Evolutionary conservation across 2,329 filamentous ascomycete species (phyloP).

Genomic region (Fusarium guadeloupense): DNA sequence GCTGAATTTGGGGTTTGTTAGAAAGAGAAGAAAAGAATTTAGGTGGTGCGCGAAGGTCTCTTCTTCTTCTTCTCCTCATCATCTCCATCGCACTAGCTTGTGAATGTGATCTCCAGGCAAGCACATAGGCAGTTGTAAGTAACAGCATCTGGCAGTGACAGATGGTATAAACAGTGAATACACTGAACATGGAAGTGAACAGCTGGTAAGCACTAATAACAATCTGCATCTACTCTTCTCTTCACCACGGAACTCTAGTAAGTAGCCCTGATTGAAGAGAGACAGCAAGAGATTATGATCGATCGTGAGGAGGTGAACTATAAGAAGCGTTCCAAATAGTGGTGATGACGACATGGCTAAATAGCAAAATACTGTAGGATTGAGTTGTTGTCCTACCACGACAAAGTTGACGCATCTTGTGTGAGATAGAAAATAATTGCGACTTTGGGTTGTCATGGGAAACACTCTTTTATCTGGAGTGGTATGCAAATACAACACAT

Average conservation of each 20-base stretch:
- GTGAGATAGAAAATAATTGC: not conserved
- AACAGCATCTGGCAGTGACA: not conserved
- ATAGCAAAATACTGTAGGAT: not conserved
- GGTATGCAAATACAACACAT: not conserved
- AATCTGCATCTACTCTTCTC: not conserved
- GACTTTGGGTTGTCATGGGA: not conserved
- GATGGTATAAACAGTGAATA: not conserved
- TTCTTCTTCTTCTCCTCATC: not conserved
- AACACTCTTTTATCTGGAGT: not conserved
- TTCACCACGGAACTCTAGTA: not conserved
- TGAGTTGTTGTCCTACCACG: not conserved
- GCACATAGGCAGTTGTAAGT: not conserved
- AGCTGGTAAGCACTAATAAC: not conserved
- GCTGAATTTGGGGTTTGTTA: conserved; percentile 7
- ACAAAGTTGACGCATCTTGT: not conserved
- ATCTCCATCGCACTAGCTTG: conserved; percentile 1
- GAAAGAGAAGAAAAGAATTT: not conserved
- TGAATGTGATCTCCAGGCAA: not conserved
- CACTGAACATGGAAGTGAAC: not conserved
- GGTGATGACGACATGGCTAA: conserved; percentile 7
- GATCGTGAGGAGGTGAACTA: not conserved
- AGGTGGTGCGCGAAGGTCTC: not conserved
- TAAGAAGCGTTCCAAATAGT: not conserved
- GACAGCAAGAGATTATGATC: not conserved
- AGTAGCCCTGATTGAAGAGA: not conserved